phyloP scores from a whole-genome alignment of 2,329 filamentous ascomycete species.

The Myriosclerotinia duriaeana region DNA sequence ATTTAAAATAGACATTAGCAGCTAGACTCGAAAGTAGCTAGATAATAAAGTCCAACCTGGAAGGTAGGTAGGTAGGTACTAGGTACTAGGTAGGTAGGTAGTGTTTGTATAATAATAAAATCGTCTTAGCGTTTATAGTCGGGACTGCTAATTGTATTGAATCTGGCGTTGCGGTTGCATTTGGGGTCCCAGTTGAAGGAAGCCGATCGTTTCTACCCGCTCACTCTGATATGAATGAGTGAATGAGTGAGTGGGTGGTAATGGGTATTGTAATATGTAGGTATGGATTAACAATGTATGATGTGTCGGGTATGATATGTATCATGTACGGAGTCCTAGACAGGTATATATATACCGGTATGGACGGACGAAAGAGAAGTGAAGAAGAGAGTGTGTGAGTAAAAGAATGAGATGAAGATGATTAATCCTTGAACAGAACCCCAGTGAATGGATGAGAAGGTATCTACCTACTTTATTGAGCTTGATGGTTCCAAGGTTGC shows the following conservation, averaged over 20 bases:
- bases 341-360: not conserved
- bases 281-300: not conserved
- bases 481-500: not conserved
- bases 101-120: not conserved
- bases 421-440: not conserved
- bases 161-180: not conserved
- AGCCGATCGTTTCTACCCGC: no score
- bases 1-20: not conserved
- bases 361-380: conserved; percentile 2
- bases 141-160: not conserved
- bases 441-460: not conserved
- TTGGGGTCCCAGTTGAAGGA: not conserved
- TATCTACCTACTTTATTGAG: not conserved
- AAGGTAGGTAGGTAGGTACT: no score
- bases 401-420: not conserved
- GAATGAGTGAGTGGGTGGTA: not conserved
- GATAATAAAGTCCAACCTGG: not conserved
- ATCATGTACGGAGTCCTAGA: not conserved
- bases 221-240: not conserved
- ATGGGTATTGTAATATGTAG: not conserved
- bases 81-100: not conserved
- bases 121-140: not conserved
- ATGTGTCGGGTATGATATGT: no score
- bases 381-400: not conserved
- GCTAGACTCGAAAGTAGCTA: conserved; percentile 17